These are phyloP conservation scores for Zoysia matrella DNA, from an alignment of 202 grass and related monocot species.

Conservation along the genomic window DNA sequence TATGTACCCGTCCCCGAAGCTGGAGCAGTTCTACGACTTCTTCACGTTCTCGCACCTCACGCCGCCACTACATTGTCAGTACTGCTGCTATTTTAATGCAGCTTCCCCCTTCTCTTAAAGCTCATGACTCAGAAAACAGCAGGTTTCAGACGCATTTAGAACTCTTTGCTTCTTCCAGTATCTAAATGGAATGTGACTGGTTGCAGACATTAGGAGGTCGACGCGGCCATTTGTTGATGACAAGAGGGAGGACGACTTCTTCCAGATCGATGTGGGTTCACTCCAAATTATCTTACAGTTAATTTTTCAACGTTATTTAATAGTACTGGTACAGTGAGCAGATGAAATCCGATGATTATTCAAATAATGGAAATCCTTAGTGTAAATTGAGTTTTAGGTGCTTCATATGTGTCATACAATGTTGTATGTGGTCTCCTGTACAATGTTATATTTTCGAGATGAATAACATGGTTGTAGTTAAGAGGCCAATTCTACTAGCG, in stretches of 20 bases:
- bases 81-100: neutral
- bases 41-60: constrained; percentile 90
- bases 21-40: constrained; percentile 94
- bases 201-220: constrained; percentile 87
- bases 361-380: neutral
- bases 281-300: neutral
- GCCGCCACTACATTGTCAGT: constrained; percentile 80
- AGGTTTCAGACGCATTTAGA: neutral
- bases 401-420: neutral
- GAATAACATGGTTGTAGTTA: no score
- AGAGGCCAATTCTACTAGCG: neutral
- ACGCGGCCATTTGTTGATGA: constrained; percentile 74
- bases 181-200: constrained; percentile 20
- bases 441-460: no score
- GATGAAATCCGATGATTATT: neutral
- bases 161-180: neutral
- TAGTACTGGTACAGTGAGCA: neutral
- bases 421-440: no score
- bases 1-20: constrained; percentile 92
- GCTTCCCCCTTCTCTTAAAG: neutral
- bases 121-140: neutral
- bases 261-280: constrained; percentile 89
- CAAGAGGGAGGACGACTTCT: constrained; percentile 87
- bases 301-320: neutral
- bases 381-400: constrained; percentile 1